Percentiles rank a stretch among this genome's conserved stretches.
These are phyloP conservation scores for Staphylotrichum longicolle DNA, from an alignment of 495 filamentous ascomycete genomes.

Conservation along the genomic window DNA sequence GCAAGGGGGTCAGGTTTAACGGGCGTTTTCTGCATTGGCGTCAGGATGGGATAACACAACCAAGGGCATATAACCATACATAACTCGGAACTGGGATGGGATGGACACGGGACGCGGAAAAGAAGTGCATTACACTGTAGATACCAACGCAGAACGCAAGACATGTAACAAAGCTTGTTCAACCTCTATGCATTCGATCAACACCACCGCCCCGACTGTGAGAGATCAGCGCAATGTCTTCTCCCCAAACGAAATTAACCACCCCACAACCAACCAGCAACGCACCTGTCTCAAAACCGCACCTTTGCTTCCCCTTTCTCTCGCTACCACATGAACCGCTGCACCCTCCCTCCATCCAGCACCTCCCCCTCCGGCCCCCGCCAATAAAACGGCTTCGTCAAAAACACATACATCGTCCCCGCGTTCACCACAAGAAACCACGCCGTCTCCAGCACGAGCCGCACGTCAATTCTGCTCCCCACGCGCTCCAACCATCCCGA, in stretches of 20 bases:
- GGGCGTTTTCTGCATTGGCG: conserved; percentile 6
- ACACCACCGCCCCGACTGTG: too few species aligned
- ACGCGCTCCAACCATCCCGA: conserved; percentile 7
- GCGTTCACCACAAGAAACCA: conserved; percentile 76
- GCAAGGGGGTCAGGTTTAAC: not conserved
- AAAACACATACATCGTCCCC: conserved; percentile 75
- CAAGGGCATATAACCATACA: conserved; percentile 4
- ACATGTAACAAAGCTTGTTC: not conserved
- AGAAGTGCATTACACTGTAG: not conserved
- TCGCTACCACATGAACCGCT: conserved; percentile 84
- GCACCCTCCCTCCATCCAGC: conserved; percentile 72
- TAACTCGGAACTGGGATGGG: not conserved
- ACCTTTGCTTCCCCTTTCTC: not conserved
- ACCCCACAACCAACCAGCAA: not conserved
- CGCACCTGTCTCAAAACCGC: not conserved
- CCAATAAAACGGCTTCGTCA: conserved; percentile 80
- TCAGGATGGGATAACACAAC: not conserved
- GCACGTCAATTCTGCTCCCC: conserved; percentile 19
- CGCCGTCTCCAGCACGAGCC: conserved; percentile 68
- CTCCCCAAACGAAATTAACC: too few species aligned
- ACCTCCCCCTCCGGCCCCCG: conserved; percentile 38
- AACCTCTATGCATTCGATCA: not conserved
- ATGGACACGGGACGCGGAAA: not conserved
- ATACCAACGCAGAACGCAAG: not conserved
- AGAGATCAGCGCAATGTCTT: too few species aligned